Base-by-base conservation (phyloP, 768 basidiomycete genomes). In the Mrakia hoshinonis region DNA sequence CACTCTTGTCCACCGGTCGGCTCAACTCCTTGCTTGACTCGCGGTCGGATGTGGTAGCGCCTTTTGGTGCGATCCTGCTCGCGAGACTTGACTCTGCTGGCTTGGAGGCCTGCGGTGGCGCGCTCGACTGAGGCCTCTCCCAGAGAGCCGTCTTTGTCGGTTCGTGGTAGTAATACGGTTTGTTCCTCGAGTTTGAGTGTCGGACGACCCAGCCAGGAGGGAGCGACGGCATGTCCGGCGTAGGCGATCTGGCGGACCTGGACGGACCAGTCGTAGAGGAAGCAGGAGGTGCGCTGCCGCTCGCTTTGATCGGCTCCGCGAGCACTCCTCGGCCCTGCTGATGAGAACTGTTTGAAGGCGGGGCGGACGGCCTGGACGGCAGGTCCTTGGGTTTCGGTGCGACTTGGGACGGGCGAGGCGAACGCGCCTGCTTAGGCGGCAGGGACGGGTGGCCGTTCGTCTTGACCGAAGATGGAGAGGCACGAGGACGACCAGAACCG, bases 141-240 rank as follows among this genome's bases (percentile, higher is more conserved):
- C 58, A 61, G 9, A 61, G 58, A 20, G 58, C 58, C 34, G 58
- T 61, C 36, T 61, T 61, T 31, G 58, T 20, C 31, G 12, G 22
- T 4, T 20, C 34, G 36, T 61, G 58, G 58, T 61, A 61, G 58
- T 61, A 61, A 36, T 61, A 61, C 18, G 58, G 58, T 31, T 18
- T 61, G 34, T 61, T 61, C 34, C 36, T 61, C 22, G 58, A 36
- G 22, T 31, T 36, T 1, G 58, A 61, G 5, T 31, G 31, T 36
- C 58, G 31, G 31, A 61, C 58, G 18, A 39, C 36, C 58, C 58
- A 61, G 15, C 58, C 58, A 61, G 58, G 34, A 61, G 58, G 58
- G 6, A 61, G 58, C 15, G 34, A 31, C 4, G 22, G 13, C 31
- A 61, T 61, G 31, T 61, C 58, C 3, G 58, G 58, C 12, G 58